phyloP scores from a whole-genome alignment of 176 grass and related monocot species.

The Aegilops speltoides region DNA sequence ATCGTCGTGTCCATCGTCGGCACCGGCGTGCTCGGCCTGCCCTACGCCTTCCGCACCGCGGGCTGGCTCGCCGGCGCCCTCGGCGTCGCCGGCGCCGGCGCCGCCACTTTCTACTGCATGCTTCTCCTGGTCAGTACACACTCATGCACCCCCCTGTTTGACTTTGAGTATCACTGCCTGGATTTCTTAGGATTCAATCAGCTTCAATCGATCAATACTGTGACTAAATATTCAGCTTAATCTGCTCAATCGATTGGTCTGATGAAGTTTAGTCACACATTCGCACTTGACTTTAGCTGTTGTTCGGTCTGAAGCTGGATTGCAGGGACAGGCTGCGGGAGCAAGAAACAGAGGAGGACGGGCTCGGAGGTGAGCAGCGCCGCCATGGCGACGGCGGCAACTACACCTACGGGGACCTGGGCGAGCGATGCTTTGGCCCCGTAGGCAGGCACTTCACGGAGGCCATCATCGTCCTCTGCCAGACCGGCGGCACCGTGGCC shows the following conservation, averaged over 20 bases:
- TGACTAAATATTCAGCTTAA: neutral
- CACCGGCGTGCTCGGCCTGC: constrained; percentile 76
- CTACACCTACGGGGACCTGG: constrained; percentile 74
- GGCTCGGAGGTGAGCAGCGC: neutral
- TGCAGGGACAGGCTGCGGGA: constrained; percentile 66
- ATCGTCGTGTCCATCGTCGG: constrained; percentile 92
- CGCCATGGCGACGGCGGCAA: constrained; percentile 8
- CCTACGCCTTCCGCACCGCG: constrained; percentile 69
- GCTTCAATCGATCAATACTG: neutral
- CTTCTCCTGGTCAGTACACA: constrained; percentile 65
- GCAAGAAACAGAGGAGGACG: constrained; percentile 38
- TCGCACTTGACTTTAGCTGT: neutral
- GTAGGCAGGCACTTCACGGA: constrained; percentile 60
- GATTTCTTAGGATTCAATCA: neutral
- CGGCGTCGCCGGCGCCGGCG: constrained; percentile 46
- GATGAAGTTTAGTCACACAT: neutral
- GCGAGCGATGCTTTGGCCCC: constrained; percentile 58
- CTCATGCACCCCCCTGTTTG: neutral
- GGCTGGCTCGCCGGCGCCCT: constrained; percentile 66
- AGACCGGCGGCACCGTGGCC: constrained; percentile 72
- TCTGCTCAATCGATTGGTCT: no score
- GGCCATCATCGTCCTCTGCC: constrained; percentile 64
- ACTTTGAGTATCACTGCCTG: neutral
- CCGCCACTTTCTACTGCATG: constrained; percentile 90
- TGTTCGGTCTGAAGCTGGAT: constrained; percentile 42